Percentiles rank a stretch among this genome's conserved stretches.
phyloP scores from a whole-genome alignment of 2,329 filamentous ascomycete species.

The Colletotrichum phormii region DNA sequence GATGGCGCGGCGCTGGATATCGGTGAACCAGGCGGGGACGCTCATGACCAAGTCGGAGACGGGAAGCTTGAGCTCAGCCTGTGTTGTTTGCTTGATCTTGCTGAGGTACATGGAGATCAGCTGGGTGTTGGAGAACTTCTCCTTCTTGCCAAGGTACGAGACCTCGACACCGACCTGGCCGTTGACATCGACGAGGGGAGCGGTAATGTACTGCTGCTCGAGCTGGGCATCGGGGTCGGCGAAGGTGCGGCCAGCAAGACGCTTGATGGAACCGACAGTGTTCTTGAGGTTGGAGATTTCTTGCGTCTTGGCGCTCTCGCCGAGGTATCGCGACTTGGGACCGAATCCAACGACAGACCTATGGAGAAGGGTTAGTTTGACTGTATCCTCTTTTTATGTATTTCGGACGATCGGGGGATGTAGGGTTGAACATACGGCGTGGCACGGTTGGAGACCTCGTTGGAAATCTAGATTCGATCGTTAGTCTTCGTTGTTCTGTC shows the following conservation, averaged over 20 bases:
- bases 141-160: slow-evolving; percentile 92
- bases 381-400: slow-evolving; percentile 34
- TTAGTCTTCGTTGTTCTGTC: slow-evolving; percentile 31
- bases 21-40: slow-evolving; percentile 97
- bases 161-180: slow-evolving; percentile 97
- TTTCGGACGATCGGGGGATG: slow-evolving; percentile 11
- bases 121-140: slow-evolving; percentile 94
- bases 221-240: slow-evolving; percentile 92
- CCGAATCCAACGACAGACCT: slow-evolving; percentile 96
- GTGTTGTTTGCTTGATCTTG: slow-evolving; percentile 91
- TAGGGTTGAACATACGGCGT: slow-evolving; percentile 83
- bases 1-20: slow-evolving; percentile 88
- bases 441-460: slow-evolving; percentile 98
- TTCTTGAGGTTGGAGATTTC: slow-evolving; percentile 99
- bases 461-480: slow-evolving; percentile 79
- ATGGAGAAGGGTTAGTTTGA: slow-evolving; percentile 35
- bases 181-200: slow-evolving; percentile 87
- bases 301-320: slow-evolving; percentile 96
- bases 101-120: slow-evolving; percentile 94
- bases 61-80: slow-evolving; percentile 87
- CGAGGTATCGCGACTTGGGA: slow-evolving; percentile 92
- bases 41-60: slow-evolving; percentile 95
- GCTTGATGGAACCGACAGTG: slow-evolving; percentile 93
- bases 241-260: slow-evolving; percentile 87
- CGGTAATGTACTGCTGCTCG: slow-evolving; percentile 92